A percentile compares a stretch with the other conserved stretches of the same genome.
Conservation (phyloP, 1,284 basidiomycete genomes). For the Tilletia horrida region DNA sequence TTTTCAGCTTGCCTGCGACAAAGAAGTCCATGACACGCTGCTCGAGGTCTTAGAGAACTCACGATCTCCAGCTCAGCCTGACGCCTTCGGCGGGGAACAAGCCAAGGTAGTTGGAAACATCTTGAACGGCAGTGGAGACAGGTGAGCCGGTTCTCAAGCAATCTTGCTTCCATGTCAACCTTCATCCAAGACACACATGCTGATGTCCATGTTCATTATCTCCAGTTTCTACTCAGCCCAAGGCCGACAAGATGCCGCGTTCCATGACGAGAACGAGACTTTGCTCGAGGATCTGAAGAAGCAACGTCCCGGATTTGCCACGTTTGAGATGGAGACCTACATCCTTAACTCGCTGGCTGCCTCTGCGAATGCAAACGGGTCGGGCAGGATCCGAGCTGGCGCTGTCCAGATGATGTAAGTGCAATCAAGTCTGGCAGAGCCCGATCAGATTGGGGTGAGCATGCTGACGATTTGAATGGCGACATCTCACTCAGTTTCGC, state of each 20-base stretch:
- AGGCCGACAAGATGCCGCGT: conserved; percentile 69
- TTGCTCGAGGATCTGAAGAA: conserved; percentile 64
- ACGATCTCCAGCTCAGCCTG: conserved; percentile 13
- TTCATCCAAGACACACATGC: no score
- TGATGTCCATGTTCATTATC: background rate
- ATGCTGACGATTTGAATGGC: no score
- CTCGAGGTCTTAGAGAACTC: conserved; percentile 29
- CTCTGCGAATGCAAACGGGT: conserved; percentile 29
- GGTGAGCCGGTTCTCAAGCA: conserved; percentile 10
- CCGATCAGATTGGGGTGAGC: no score
- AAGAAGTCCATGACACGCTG: conserved; percentile 58
- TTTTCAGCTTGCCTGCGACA: conserved; percentile 62
- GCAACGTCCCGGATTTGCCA: conserved; percentile 58
- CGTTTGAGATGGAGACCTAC: conserved; percentile 60
- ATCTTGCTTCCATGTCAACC: background rate
- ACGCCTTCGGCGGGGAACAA: conserved; percentile 25
- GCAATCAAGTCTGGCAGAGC: no score
- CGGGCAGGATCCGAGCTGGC: conserved; percentile 65
- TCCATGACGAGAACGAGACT: conserved; percentile 69
- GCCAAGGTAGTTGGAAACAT: conserved; percentile 33
- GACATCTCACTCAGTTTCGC: conserved; percentile 61
- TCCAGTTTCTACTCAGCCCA: conserved; percentile 78
- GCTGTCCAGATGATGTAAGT: conserved; percentile 70
- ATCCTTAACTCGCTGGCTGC: conserved; percentile 46
- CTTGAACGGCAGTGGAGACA: conserved; percentile 39